phyloP scores from a whole-genome alignment of 768 basidiomycete genomes.

The Scleroderma citrinum region DNA sequence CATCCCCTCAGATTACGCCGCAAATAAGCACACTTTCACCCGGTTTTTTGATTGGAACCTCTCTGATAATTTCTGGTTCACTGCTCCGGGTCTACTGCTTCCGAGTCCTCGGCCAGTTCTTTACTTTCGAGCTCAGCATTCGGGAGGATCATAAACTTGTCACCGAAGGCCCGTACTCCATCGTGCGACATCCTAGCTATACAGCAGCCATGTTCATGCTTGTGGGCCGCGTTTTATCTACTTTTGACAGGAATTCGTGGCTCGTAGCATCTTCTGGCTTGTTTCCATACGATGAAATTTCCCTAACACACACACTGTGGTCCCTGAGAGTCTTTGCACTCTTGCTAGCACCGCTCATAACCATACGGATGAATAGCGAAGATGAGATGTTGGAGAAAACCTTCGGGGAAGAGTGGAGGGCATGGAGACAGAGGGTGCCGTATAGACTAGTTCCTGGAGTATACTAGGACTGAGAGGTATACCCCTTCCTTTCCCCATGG shows the following conservation, averaged over 20 bases:
- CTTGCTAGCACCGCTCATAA: not conserved
- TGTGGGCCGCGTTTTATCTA: not conserved
- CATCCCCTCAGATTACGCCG: too few relatives aligned
- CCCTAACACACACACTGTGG: not conserved
- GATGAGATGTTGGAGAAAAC: not conserved
- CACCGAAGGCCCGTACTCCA: constrained; percentile 13
- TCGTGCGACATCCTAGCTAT: constrained; percentile 23
- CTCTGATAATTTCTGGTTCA: not conserved
- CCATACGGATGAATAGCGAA: not conserved
- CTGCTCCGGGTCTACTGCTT: constrained; percentile 14
- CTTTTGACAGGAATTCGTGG: not conserved
- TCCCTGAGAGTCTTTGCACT: not conserved
- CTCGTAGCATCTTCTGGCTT: not conserved
- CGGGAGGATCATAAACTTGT: constrained; percentile 13
- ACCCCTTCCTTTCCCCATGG: not conserved
- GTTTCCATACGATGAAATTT: not conserved
- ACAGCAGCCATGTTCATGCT: not conserved
- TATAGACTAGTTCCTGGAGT: not conserved
- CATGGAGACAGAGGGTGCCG: not conserved
- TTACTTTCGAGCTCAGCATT: constrained; percentile 14
- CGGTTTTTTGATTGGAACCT: constrained; percentile 11
- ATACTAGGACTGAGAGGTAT: not conserved
- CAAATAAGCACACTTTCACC: not conserved
- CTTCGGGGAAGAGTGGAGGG: not conserved
- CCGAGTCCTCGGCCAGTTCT: constrained; percentile 11